Evolutionary conservation across 176 grass and related monocot species (phyloP).

Genomic region (Puya raimondii): DNA sequence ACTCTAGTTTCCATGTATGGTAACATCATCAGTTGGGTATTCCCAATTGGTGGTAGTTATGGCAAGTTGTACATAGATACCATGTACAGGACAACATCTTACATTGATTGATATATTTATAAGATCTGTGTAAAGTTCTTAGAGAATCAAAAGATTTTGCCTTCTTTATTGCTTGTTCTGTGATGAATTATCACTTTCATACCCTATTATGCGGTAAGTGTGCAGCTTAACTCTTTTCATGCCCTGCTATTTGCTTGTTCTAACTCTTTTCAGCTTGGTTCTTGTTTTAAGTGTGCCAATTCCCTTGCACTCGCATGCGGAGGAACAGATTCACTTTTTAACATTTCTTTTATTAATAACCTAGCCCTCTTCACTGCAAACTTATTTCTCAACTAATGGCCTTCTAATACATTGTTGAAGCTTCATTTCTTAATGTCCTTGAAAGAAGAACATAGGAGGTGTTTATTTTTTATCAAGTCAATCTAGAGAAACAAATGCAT

Average conservation of each 20-base stretch:
- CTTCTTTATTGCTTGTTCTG: not conserved
- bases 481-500: too few species aligned
- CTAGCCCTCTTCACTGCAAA: too few species aligned
- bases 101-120: conserved; percentile 1
- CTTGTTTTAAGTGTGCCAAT: not conserved
- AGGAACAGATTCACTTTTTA: too few species aligned
- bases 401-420: too few species aligned
- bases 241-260: not conserved
- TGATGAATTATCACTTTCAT: not conserved
- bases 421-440: too few species aligned
- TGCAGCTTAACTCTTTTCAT: not conserved
- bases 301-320: too few species aligned
- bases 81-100: not conserved
- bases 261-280: not conserved
- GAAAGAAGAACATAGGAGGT: too few species aligned
- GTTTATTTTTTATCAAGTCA: too few species aligned
- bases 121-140: not conserved
- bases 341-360: too few species aligned
- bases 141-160: not conserved
- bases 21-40: not conserved
- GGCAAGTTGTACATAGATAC: conserved; percentile 1
- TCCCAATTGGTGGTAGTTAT: not conserved
- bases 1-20: not conserved
- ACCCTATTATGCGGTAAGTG: not conserved
- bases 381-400: too few species aligned